Percentiles rank a stretch among this genome's conserved stretches.
These are phyloP conservation scores for Plasmodium sp. DNA, from an alignment of 169 alveolate species.

Conservation along the genomic window DNA sequence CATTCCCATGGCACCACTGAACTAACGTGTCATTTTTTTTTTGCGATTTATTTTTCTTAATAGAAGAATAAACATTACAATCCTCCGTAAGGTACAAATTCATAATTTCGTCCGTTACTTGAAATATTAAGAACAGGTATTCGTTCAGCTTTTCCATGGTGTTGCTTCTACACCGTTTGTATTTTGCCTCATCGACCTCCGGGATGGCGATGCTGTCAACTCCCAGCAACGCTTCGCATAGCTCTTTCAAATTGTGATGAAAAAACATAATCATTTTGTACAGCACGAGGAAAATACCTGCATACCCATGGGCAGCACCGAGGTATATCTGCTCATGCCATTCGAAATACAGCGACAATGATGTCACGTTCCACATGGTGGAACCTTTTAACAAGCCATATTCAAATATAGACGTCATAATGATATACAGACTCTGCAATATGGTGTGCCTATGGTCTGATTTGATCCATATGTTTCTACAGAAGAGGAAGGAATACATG, in stretches of 20 bases:
- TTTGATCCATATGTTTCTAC: constrained; percentile 48
- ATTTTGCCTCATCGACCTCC: neutral
- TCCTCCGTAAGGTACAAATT: constrained; percentile 13
- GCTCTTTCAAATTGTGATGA: constrained; percentile 5
- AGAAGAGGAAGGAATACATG: constrained; percentile 55
- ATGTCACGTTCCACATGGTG: neutral
- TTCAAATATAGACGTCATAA: constrained; percentile 48
- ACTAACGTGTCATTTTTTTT: constrained; percentile 34
- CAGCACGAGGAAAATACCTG: constrained; percentile 47
- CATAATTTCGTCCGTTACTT: constrained; percentile 57
- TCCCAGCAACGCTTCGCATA: constrained; percentile 7
- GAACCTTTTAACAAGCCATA: constrained; percentile 25
- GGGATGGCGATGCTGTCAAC: neutral
- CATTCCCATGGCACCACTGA: constrained; percentile 70
- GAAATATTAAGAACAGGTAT: constrained; percentile 18
- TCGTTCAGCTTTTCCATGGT: constrained; percentile 3
- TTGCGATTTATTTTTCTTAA: neutral
- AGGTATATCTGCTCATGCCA: constrained; percentile 60
- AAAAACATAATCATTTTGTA: constrained; percentile 34
- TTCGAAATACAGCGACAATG: constrained; percentile 30
- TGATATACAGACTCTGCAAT: constrained; percentile 35
- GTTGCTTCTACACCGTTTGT: neutral
- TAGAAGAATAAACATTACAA: constrained; percentile 25
- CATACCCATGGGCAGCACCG: constrained; percentile 71
- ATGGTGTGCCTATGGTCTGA: constrained; percentile 2